Evolutionary conservation across 352 stramenopile genomes (phyloP), one percentile per base, ranked within the genome.

Genomic region (Phytophthora syringae): DNA sequence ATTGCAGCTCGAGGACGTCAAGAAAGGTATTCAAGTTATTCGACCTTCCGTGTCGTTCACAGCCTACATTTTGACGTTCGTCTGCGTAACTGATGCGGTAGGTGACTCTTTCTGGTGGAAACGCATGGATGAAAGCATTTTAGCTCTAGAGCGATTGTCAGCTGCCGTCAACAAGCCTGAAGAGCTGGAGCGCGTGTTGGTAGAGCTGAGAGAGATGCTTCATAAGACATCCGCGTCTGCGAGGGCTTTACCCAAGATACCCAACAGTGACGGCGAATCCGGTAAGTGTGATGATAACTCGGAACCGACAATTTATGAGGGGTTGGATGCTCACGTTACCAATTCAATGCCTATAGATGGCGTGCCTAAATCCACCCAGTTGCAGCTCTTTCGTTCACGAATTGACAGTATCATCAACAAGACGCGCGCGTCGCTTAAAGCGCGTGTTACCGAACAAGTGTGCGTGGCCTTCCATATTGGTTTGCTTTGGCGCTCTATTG

Each of bases 71-170:
- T 21, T 67, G 43, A 60, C 16, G 12, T 2, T 22, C 12, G 15
- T 42, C 13, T 21, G 2, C 21, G 15, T 6, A 12, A 13, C 18
- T 21, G 27, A 48, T 56, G 7, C 18, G 7, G 6, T 21, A 76
- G 71, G 67, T 39, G 67, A 79, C 63, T 77, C 61, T n/a, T 73
- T 77, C 15, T 84, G 79, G 74, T 90, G 81, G 84, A 72, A 85
- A 10, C 73, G 75, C 37, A 68, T 90, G 30, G 72, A 90, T 37
- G 68, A 80, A 16, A 88, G 64, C 10, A 61, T 92, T 40, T 21
- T 72, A 30, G 62, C 68, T 51, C 64, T 90, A 27, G 84, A 92
- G 32, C 69, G 72, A 2, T 59, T 92, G 11, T 73, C 72, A 7
- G 47, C 60, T 25, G 57, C 67, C 18, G 77, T 89, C 4, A 85